Conservation (phyloP, 768 basidiomycete genomes). For the Lactarius akahatsu region DNA sequence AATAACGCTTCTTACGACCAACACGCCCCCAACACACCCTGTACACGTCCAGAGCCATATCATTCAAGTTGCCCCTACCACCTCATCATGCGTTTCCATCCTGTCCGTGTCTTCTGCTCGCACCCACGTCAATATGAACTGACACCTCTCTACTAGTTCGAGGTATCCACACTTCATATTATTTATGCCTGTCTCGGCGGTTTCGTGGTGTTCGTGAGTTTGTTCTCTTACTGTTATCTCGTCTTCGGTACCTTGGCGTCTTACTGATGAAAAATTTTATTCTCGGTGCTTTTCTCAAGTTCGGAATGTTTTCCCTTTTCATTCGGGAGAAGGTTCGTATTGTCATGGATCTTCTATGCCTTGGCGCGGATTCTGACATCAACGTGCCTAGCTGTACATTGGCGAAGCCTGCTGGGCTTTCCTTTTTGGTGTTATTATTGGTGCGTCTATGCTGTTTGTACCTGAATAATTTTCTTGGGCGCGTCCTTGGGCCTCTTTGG, state of each 20-base stretch:
- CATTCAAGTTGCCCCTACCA: not conserved
- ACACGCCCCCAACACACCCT: slow-evolving; percentile 6
- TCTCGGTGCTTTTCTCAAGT: slow-evolving; percentile 44
- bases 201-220: slow-evolving; percentile 72
- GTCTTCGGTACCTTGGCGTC: not conserved
- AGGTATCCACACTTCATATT: slow-evolving; percentile 69
- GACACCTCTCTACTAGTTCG: slow-evolving; percentile 41
- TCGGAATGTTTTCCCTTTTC: slow-evolving; percentile 93
- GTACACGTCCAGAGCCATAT: not conserved
- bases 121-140: not conserved
- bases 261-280: not conserved
- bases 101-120: slow-evolving; percentile 38
- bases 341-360: not conserved
- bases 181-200: slow-evolving; percentile 77
- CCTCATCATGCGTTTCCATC: slow-evolving; percentile 47
- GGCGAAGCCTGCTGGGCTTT: slow-evolving; percentile 98
- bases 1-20: slow-evolving; percentile 8
- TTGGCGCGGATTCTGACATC: slow-evolving; percentile 10
- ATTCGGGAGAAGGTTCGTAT: slow-evolving; percentile 74
- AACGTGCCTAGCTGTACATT: slow-evolving; percentile 64
- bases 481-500: not conserved
- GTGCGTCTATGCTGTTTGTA: slow-evolving; percentile 40
- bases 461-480: not conserved
- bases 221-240: not conserved
- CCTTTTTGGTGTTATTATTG: slow-evolving; percentile 87